A percentile compares a stretch with the other conserved stretches of the same genome.
phyloP scores from a whole-genome alignment of 441 rosid genomes.

The Hypseocharis bilobata region DNA sequence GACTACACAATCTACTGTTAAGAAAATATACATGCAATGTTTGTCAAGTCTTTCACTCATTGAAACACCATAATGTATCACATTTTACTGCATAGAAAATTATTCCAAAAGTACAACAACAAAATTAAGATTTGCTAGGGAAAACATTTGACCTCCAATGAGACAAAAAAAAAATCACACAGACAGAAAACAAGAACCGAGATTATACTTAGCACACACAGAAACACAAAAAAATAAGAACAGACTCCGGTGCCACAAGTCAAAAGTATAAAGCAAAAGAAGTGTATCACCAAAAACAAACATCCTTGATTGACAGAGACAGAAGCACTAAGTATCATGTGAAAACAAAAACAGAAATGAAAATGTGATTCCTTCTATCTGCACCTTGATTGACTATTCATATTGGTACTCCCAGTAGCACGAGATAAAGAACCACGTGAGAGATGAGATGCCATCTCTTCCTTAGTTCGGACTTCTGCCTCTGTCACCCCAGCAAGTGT shows the following conservation, averaged over 20 bases:
- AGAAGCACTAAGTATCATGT: not conserved
- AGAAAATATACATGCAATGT: not conserved
- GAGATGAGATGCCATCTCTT: conserved; percentile 74
- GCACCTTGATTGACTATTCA: conserved; percentile 96
- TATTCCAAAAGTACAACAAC: not conserved
- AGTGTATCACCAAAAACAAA: too few species aligned
- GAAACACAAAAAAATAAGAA: too few species aligned
- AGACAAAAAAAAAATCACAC: too few species aligned
- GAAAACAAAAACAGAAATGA: not conserved
- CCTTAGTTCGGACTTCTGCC: conserved; percentile 77
- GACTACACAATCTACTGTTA: too few species aligned
- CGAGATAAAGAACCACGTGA: conserved; percentile 70
- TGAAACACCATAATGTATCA: not conserved
- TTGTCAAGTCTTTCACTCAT: not conserved
- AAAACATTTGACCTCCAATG: not conserved
- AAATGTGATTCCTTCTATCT: too few species aligned
- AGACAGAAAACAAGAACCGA: too few species aligned
- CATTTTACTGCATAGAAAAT: too few species aligned
- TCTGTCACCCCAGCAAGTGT: conserved; percentile 90
- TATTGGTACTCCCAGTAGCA: conserved; percentile 94
- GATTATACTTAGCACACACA: too few species aligned
- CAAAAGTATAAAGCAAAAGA: too few species aligned
- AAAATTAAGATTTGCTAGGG: not conserved
- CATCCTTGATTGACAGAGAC: too few species aligned
- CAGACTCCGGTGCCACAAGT: too few species aligned